Percentiles rank a stretch among this genome's conserved stretches.
These are phyloP conservation scores for Xylaria telfairii DNA, from an alignment of 495 filamentous ascomycete species.

Conservation along the genomic window DNA sequence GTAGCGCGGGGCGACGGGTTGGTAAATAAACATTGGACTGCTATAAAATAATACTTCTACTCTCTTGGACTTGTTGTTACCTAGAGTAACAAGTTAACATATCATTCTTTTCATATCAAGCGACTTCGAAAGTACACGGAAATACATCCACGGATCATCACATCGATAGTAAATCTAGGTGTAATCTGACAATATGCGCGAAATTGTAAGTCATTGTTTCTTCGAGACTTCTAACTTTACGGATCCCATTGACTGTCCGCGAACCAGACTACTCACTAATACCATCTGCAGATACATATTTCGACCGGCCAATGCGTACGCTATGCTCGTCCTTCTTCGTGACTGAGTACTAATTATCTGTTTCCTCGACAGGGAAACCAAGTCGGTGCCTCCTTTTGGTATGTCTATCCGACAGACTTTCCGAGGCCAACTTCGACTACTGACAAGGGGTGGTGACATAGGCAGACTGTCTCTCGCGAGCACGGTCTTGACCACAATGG, in stretches of 20 bases:
- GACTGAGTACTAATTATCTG: not conserved
- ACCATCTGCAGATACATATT: not conserved
- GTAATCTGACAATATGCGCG: conserved; percentile 1
- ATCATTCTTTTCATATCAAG: not conserved
- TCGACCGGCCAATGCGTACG: conserved; percentile 10
- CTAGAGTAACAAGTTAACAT: not conserved
- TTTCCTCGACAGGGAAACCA: conserved; percentile 82
- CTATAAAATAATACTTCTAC: not conserved
- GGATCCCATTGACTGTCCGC: not conserved
- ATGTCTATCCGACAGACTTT: conserved; percentile 41
- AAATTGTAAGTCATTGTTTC: not conserved
- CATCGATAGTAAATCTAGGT: not conserved
- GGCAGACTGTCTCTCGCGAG: conserved; percentile 94
- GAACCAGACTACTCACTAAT: not conserved
- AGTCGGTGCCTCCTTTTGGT: conserved; percentile 99
- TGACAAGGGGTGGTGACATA: not conserved
- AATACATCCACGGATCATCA: not conserved
- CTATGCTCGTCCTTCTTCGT: not conserved
- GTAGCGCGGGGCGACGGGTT: too few relatives aligned
- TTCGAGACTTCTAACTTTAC: not conserved
- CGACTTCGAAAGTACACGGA: not conserved
- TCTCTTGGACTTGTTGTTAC: not conserved
- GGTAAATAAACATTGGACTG: too few relatives aligned
- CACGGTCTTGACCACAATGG: conserved; percentile 98
- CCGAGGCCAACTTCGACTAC: not conserved